Evolutionary conservation across 441 rosid species (phyloP), one percentile per base, ranked within the genome.

Genomic region (Euphorbia schlechtendalii): DNA sequence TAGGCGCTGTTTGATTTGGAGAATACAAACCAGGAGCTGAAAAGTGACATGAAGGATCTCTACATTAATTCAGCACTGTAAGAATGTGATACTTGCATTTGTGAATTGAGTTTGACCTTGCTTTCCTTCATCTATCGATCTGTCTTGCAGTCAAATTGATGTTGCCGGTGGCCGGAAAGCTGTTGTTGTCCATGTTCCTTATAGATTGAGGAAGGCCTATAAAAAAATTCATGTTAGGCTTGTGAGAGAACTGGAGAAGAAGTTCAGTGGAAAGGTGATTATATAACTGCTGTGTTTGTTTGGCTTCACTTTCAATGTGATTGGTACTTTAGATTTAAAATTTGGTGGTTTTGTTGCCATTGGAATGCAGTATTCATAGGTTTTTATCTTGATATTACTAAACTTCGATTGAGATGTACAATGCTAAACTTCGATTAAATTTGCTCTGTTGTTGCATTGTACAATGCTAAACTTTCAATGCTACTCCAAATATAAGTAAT

Each of bases 1-100:
- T 81, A 90, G 96, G 96, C 97, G 12, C 59, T 90, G 61, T 86
- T 90, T 71, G 97, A 90, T 71, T 67, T 90, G 72, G 97, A 90
- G 83, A 88, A 88, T 69, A 82, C 88, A 58, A 90, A 81, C 75
- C 84, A 77, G 61, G 97, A 90, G 67, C 77, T 90, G 75, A 90
- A 88, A 74, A 82, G 88, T 73, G 97, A 90, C 52, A 64, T 90
- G 76, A 88, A 90, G 71, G 97, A 90, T 79, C 90, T 90, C 38
- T 90, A 67, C 79, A 90, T 89, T 27, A 86, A 86, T 73, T 82
- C 86, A 52, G 96, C 93, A 63, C 71, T 76, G 97, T 90, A 84
- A 58, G 86, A 2, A 20, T 43, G n/a, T n/a, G n/a, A n/a, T n/a
- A n/a, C n/a, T n/a, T n/a, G n/a, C n/a, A n/a, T n/a, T n/a, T n/a